A percentile compares a stretch with the other conserved stretches of the same genome.
Conservation (phyloP, 1,284 basidiomycete species). For the Moniliella sp. region DNA sequence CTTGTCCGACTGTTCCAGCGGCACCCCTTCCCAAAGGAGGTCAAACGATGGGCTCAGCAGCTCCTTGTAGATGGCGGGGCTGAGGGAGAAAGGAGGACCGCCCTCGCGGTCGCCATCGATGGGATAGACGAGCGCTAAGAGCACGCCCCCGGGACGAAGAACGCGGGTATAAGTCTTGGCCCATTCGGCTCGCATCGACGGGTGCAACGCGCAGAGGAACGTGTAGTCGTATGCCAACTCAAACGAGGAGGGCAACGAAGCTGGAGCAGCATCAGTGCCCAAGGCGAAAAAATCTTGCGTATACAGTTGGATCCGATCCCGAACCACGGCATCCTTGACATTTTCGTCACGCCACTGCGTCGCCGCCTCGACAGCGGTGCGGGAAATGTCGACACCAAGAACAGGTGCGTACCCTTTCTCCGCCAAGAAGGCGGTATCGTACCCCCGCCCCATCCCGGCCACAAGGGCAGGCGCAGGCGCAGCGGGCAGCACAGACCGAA, state of each 20-base stretch:
- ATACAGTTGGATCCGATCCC: not conserved
- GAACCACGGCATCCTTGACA: not conserved
- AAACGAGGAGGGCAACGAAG: not conserved
- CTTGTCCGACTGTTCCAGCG: not conserved
- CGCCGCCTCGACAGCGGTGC: slow-evolving; percentile 1
- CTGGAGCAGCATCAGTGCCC: not conserved
- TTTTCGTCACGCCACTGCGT: not conserved
- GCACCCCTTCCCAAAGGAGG: slow-evolving; percentile 1
- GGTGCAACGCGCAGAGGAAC: slow-evolving; percentile 18
- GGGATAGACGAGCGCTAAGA: slow-evolving; percentile 14
- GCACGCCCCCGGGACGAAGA: slow-evolving; percentile 6
- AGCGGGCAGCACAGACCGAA: not conserved
- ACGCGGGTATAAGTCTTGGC: slow-evolving; percentile 13
- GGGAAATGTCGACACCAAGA: slow-evolving; percentile 2
- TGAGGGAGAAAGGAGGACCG: slow-evolving; percentile 7
- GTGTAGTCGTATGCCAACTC: slow-evolving; percentile 18
- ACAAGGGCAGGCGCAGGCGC: slow-evolving; percentile 1
- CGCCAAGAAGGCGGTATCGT: slow-evolving; percentile 2
- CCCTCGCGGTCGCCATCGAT: slow-evolving; percentile 14
- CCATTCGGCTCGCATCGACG: slow-evolving; percentile 8
- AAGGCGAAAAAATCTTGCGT: slow-evolving; percentile 1
- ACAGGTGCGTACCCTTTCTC: not conserved
- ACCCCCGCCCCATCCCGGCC: slow-evolving; percentile 1
- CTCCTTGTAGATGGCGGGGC: slow-evolving; percentile 1
- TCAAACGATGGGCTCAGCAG: slow-evolving; percentile 1